phyloP scores from a whole-genome alignment of 257 asterid genomes.

The Striga asiatica region DNA sequence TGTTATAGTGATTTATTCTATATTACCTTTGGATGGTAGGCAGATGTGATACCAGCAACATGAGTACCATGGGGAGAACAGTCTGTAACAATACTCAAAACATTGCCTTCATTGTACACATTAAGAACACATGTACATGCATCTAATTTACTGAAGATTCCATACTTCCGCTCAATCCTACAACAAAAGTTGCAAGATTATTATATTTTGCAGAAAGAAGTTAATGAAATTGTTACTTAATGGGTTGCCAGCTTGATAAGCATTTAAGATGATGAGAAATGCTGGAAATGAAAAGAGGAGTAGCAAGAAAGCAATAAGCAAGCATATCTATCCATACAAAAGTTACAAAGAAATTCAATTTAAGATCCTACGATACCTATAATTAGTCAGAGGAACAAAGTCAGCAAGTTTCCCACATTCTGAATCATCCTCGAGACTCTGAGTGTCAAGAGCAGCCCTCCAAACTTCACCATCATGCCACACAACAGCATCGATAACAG shows the following conservation, averaged over 20 bases:
- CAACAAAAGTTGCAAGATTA: constrained; percentile 20
- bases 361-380: constrained; percentile 43
- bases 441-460: constrained; percentile 98
- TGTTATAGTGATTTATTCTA: constrained; percentile 12
- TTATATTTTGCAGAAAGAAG: constrained; percentile 13
- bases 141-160: constrained; percentile 83
- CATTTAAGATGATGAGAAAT: constrained; percentile 10
- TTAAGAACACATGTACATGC: constrained; percentile 80
- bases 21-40: constrained; percentile 76
- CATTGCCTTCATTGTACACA: constrained; percentile 63
- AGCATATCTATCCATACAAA: not conserved
- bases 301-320: not conserved
- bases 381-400: constrained; percentile 84
- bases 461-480: constrained; percentile 96
- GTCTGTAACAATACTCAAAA: constrained; percentile 92
- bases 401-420: constrained; percentile 77
- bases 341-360: not conserved
- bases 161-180: constrained; percentile 84
- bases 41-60: constrained; percentile 95
- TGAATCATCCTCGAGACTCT: constrained; percentile 70
- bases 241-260: constrained; percentile 14
- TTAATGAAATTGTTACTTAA: constrained; percentile 8
- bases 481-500: constrained; percentile 90
- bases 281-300: constrained; percentile 9
- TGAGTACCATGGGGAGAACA: constrained; percentile 97